Evolutionary conservation across 257 asterid species (phyloP).

Genomic region (Paraleonurus japonicus): DNA sequence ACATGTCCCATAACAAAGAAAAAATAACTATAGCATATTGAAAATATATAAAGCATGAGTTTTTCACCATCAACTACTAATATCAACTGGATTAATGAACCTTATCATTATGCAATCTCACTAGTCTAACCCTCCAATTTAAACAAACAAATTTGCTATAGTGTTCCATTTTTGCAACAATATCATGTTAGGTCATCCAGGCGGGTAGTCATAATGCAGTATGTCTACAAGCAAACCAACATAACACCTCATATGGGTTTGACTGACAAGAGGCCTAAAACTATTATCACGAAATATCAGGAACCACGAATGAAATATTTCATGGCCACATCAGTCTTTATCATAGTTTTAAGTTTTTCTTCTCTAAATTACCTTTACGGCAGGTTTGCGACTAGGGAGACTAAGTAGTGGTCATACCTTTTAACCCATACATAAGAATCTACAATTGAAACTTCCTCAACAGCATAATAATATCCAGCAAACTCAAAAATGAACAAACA

Average conservation of each 20-base stretch:
- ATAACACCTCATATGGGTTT: neutral
- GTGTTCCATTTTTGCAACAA: neutral
- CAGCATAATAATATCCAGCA: neutral
- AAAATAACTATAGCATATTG: neutral
- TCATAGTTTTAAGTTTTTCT: neutral
- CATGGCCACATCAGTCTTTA: neutral
- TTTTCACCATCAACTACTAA: conserved; percentile 13
- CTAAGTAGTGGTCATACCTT: neutral
- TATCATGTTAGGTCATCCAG: too few relatives aligned
- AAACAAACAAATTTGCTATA: neutral
- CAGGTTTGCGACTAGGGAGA: neutral
- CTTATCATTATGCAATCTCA: neutral
- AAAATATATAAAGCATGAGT: neutral
- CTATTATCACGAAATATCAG: neutral
- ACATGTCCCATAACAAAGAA: neutral
- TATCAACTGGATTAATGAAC: neutral
- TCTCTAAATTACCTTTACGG: neutral
- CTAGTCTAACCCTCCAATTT: neutral
- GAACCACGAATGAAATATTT: neutral
- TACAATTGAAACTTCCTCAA: neutral
- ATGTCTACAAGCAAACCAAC: neutral
- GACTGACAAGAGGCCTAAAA: neutral
- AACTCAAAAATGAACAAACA: conserved; percentile 12
- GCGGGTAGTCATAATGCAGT: neutral
- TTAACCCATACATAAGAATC: neutral